Conservation (phyloP, 2,329 filamentous ascomycete species). For the Pseudogymnoascus sp. region DNA sequence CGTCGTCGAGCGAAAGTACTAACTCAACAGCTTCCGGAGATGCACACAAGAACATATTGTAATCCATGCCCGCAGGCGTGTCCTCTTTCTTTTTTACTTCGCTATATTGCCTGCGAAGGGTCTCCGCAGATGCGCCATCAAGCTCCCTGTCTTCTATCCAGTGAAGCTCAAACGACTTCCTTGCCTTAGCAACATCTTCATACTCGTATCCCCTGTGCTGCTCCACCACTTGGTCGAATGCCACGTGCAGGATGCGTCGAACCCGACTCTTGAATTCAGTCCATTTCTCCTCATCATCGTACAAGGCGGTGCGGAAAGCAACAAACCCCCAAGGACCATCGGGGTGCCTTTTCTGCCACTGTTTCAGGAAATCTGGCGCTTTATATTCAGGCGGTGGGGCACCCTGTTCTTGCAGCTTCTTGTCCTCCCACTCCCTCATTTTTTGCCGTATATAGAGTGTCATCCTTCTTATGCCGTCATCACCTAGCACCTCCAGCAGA, state of each 20-base stretch:
- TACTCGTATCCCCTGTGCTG: slow-evolving; percentile 8
- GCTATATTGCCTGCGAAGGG: slow-evolving; percentile 7
- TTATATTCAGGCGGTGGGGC: background rate
- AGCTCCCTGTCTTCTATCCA: slow-evolving; percentile 14
- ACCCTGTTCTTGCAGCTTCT: background rate
- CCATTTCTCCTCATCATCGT: slow-evolving; percentile 12
- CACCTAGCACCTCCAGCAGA: background rate
- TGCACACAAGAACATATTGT: slow-evolving; percentile 16
- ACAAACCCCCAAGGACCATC: slow-evolving; percentile 13
- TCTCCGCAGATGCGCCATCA: slow-evolving; percentile 1
- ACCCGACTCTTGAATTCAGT: slow-evolving; percentile 10
- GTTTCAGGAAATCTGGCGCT: background rate
- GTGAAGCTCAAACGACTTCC: slow-evolving; percentile 12
- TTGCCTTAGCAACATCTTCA: slow-evolving; percentile 11
- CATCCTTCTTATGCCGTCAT: background rate
- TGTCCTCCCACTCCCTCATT: background rate
- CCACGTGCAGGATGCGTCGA: slow-evolving; percentile 9
- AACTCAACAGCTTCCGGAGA: slow-evolving; percentile 15
- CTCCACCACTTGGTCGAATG: slow-evolving; percentile 11
- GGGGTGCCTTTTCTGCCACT: background rate
- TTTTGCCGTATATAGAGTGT: background rate
- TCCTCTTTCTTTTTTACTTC: slow-evolving; percentile 2
- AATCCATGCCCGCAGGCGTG: background rate
- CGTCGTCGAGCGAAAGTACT: slow-evolving; percentile 4
- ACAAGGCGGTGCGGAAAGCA: slow-evolving; percentile 11